phyloP scores from a whole-genome alignment of 768 basidiomycete genomes.

The Lactarius vividus region DNA sequence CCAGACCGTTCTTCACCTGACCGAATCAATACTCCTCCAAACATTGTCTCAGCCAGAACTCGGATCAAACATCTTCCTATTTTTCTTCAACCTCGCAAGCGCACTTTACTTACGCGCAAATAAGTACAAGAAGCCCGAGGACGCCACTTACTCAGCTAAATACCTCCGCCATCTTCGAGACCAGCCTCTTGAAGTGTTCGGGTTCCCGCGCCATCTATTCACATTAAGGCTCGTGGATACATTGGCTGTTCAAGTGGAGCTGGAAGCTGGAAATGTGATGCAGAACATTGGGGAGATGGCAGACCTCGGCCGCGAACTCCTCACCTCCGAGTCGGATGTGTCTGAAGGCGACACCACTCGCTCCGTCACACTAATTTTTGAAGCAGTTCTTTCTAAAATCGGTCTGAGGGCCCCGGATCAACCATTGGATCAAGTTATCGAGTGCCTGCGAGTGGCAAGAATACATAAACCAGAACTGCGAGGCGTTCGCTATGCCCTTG shows the following conservation, averaged over 20 bases:
- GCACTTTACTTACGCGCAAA: not conserved
- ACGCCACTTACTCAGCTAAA: not conserved
- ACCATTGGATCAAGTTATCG: not conserved
- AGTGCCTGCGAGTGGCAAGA: not conserved
- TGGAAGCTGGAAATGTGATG: not conserved
- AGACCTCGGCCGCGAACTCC: not conserved
- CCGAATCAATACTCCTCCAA: not conserved
- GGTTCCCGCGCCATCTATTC: not conserved
- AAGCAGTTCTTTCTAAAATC: not conserved
- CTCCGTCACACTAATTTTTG: not conserved
- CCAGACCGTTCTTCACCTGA: not conserved
- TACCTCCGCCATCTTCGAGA: not conserved
- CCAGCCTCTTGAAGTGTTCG: not conserved
- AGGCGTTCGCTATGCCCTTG: not conserved
- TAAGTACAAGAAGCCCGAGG: not conserved
- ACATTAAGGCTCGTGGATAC: not conserved
- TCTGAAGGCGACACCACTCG: not conserved
- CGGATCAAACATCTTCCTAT: not conserved
- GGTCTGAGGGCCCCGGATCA: not conserved
- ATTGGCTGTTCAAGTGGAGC: not conserved
- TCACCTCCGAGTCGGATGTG: not conserved
- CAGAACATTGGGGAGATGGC: not conserved
- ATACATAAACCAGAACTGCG: not conserved
- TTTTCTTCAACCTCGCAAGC: not conserved
- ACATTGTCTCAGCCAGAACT: not conserved